Evolutionary conservation across 768 basidiomycete species (phyloP).

Genomic region (Pleurotus sapidus): DNA sequence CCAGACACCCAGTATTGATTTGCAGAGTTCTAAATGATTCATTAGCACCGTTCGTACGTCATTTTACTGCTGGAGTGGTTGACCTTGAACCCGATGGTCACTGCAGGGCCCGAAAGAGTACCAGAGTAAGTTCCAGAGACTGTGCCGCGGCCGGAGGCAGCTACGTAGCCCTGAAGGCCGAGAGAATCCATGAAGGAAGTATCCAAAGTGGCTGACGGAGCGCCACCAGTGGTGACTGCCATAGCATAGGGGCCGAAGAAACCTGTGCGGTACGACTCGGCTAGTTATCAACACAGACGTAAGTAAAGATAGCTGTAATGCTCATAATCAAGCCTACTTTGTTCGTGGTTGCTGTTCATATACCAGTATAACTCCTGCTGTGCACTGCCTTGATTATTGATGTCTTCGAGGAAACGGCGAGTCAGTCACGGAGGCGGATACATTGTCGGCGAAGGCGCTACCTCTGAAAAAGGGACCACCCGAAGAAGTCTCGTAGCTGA

Average conservation of each 20-base stretch:
- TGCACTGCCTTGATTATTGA: constrained; percentile 42
- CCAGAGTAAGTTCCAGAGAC: constrained; percentile 42
- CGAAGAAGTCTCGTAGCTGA: constrained; percentile 42
- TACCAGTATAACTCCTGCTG: constrained; percentile 50
- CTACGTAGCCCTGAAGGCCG: constrained; percentile 40
- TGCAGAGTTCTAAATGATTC: constrained; percentile 30
- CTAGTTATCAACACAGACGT: not conserved
- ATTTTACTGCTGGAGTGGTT: not conserved
- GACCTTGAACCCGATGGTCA: constrained; percentile 42
- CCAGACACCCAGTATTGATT: constrained; percentile 46
- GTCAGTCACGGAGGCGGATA: not conserved
- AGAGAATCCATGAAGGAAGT: constrained; percentile 41
- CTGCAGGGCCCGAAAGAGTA: constrained; percentile 33
- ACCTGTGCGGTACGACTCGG: constrained; percentile 40
- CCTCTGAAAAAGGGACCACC: constrained; percentile 51
- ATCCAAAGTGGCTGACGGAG: constrained; percentile 39
- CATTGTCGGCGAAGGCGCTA: constrained; percentile 10
- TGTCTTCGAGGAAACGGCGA: constrained; percentile 25
- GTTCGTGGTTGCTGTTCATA: constrained; percentile 46
- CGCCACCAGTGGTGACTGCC: constrained; percentile 37
- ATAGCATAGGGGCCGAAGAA: constrained; percentile 50
- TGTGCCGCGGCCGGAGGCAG: constrained; percentile 41
- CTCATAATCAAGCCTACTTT: constrained; percentile 16
- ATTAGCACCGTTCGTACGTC: not conserved
- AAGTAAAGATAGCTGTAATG: not conserved